Percentiles rank a stretch among this genome's conserved stretches.
Conservation (phyloP, 805 yeast species). For the Candida ortonii region DNA sequence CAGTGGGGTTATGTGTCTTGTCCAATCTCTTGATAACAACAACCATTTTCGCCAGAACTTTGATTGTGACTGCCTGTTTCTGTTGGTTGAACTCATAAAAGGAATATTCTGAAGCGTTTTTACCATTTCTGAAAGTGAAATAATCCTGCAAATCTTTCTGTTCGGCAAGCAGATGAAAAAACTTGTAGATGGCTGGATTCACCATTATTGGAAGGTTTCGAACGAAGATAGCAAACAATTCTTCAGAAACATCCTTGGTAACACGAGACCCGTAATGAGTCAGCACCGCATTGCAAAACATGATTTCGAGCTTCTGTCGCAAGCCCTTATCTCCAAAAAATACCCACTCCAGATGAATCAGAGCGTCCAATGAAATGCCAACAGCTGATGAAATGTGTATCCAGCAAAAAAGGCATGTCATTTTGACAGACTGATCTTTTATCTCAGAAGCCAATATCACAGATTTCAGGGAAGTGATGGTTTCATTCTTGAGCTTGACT, state of each 20-base stretch:
- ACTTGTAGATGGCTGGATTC: constrained; percentile 14
- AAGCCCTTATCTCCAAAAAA: constrained; percentile 25
- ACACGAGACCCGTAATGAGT: constrained; percentile 13
- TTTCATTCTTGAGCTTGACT: constrained; percentile 14
- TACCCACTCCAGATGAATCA: constrained; percentile 30
- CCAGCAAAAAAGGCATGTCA: constrained; percentile 21
- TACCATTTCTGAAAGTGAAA: constrained; percentile 23
- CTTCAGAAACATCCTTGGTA: constrained; percentile 8
- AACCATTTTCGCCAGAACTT: constrained; percentile 22
- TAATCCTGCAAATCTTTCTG: constrained; percentile 11
- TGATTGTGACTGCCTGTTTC: constrained; percentile 19
- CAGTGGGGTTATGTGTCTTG: neutral
- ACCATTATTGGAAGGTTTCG: constrained; percentile 16
- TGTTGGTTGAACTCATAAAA: constrained; percentile 17
- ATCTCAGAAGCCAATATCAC: constrained; percentile 14
- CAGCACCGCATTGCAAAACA: constrained; percentile 23
- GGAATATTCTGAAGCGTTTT: constrained; percentile 15
- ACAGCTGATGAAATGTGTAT: constrained; percentile 15
- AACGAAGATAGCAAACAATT: constrained; percentile 16
- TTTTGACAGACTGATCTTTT: constrained; percentile 14
- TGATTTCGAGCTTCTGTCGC: constrained; percentile 21
- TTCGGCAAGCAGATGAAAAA: constrained; percentile 14
- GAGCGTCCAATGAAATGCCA: constrained; percentile 17
- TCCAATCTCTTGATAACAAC: constrained; percentile 12
- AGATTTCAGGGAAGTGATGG: constrained; percentile 18